A percentile compares a stretch with the other conserved stretches of the same genome.
Evolutionary conservation across 139 green algal species (phyloP).

Genomic region (Micractinium conductrix): DNA sequence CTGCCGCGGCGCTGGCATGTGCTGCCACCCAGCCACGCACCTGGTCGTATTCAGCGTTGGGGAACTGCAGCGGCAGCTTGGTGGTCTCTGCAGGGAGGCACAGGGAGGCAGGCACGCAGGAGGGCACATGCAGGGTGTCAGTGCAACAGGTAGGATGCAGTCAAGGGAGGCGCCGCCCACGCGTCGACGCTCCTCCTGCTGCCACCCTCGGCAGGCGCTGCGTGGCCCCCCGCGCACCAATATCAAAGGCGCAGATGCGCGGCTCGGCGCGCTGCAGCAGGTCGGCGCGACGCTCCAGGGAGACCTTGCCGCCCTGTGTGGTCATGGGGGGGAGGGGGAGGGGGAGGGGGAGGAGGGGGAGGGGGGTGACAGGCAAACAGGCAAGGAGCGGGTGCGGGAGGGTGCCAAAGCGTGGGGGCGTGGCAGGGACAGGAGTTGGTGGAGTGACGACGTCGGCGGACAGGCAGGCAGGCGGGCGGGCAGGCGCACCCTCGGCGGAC

Average conservation of each 20-base stretch:
- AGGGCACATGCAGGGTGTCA: neutral
- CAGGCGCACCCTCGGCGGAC: too few relatives aligned
- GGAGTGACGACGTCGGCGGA: too few relatives aligned
- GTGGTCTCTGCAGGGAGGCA: conserved; percentile 89
- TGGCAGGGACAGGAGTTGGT: neutral
- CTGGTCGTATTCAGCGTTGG: conserved; percentile 95
- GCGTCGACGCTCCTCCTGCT: neutral
- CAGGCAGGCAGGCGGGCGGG: too few relatives aligned
- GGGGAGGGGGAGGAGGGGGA: too few relatives aligned
- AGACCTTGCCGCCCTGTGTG: conserved; percentile 59
- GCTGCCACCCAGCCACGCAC: conserved; percentile 33
- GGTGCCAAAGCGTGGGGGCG: neutral
- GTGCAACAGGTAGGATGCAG: too few relatives aligned
- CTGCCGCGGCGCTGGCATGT: too few relatives aligned
- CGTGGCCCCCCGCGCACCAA: conserved; percentile 57
- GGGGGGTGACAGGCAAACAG: too few relatives aligned
- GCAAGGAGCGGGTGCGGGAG: neutral
- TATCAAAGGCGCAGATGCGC: conserved; percentile 97
- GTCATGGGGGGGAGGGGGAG: too few relatives aligned
- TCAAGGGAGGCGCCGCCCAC: too few relatives aligned
- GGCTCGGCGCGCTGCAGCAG: conserved; percentile 86
- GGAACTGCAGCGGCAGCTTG: conserved; percentile 99
- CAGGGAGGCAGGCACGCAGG: neutral
- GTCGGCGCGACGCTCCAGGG: conserved; percentile 72
- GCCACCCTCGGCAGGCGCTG: neutral